These are phyloP conservation scores for Cyberlindnera lachancei DNA, from an alignment of 805 yeast species.

Conservation along the genomic window DNA sequence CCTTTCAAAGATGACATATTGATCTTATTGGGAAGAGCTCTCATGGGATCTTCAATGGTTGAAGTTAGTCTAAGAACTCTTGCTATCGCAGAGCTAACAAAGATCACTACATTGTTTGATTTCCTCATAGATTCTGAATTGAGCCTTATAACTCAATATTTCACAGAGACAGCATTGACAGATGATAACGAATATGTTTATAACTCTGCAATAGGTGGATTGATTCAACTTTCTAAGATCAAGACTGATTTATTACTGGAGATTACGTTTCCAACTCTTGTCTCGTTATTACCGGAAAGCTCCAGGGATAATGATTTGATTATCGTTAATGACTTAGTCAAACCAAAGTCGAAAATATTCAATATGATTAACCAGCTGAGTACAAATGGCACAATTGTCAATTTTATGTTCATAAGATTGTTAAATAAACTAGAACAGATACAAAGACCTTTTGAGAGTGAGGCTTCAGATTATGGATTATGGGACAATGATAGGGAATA, in stretches of 20 bases:
- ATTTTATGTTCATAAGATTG: slow-evolving; percentile 32
- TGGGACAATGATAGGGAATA: no score
- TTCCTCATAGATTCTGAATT: slow-evolving; percentile 50
- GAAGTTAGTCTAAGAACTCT: slow-evolving; percentile 66
- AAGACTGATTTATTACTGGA: slow-evolving; percentile 37
- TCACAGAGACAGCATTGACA: slow-evolving; percentile 52
- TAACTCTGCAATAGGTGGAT: slow-evolving; percentile 45
- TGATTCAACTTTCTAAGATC: slow-evolving; percentile 38
- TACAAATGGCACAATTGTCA: slow-evolving; percentile 27
- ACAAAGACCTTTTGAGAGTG: slow-evolving; percentile 3
- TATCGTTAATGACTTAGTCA: slow-evolving; percentile 18
- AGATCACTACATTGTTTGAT: slow-evolving; percentile 40
- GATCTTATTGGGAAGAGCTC: slow-evolving; percentile 57
- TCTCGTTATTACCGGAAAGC: slow-evolving; percentile 46
- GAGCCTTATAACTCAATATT: slow-evolving; percentile 53
- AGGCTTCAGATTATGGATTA: no score
- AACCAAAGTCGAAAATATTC: slow-evolving; percentile 20
- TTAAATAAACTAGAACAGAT: slow-evolving; percentile 24
- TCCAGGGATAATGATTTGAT: slow-evolving; percentile 25
- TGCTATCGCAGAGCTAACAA: slow-evolving; percentile 57
- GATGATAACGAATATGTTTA: slow-evolving; percentile 46
- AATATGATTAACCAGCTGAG: slow-evolving; percentile 22
- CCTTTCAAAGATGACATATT: slow-evolving; percentile 55
- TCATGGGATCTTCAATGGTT: slow-evolving; percentile 56
- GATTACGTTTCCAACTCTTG: slow-evolving; percentile 42